Evolutionary conservation across 2,329 filamentous ascomycete species (phyloP), one percentile per base, ranked within the genome.

Genomic region (Emergomyces africanus): DNA sequence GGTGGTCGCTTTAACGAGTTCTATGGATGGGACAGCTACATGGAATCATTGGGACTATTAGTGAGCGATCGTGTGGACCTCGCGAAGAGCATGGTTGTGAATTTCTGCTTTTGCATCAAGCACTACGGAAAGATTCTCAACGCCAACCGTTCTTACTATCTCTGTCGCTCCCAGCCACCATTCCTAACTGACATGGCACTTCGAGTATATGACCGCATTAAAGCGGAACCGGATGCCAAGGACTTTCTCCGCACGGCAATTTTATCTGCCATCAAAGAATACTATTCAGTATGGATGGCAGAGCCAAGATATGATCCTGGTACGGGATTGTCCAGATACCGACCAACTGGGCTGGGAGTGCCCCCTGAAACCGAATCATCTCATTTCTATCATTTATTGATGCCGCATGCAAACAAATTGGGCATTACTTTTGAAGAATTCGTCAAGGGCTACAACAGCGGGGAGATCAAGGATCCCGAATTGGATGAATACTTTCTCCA

Each of bases 61-160:
- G 83, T 90, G 66, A 90, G 92, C 69, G 88, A 94, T 70, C 85
- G 89, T 61, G 84, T 90, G 25, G 85, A 96, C 67, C 77, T 97
- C 59, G 90, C 90, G 65, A 96, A 96, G 77, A 83, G 87, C 55
- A 97, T 99, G 90, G 91, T 97, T 57, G 80, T 83, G 67, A 95
- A 99, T 77, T 97, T 97, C 73, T 95, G 90, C 73, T 99, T 99
- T 78, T 95, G 90, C 75, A 97, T 99, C 74, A 86, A 91, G 71
- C 92, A 99, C 74, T 99, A 99, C 71, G 92, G 91, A 68, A 99
- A 97, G 78, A 96, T 99, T 61, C 83, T 97, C 64, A 99, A 99
- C 73, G 94, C 94, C 57, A 99, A 94, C 60, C 84, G 94, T 41
- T 91, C 91, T 1, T 99, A 99, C 78, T 99, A 99, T 70, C 84